A percentile compares a stretch with the other conserved stretches of the same genome.
These are phyloP conservation scores for Ambrosia artemisiifolia DNA, from an alignment of 129 eudicot species.

Conservation along the genomic window DNA sequence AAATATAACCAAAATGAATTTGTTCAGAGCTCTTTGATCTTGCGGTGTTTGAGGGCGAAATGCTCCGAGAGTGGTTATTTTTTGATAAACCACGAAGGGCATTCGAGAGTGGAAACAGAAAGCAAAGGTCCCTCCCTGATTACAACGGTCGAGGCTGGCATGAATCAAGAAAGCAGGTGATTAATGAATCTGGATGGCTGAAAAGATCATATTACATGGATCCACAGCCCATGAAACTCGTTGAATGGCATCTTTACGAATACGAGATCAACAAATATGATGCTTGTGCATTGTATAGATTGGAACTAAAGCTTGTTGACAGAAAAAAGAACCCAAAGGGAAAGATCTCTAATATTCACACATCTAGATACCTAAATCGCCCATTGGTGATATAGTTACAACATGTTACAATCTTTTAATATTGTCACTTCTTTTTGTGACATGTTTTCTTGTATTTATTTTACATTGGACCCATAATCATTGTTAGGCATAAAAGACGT, in stretches of 20 bases:
- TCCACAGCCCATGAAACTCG: constrained; percentile 77
- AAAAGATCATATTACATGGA: constrained; percentile 98
- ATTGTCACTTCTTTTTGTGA: constrained; percentile 6
- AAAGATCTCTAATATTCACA: constrained; percentile 27
- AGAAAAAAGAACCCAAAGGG: constrained; percentile 74
- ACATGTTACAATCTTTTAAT: neutral
- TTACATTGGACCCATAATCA: constrained; percentile 11
- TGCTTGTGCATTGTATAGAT: constrained; percentile 73
- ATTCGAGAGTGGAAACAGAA: constrained; percentile 88
- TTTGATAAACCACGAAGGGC: constrained; percentile 96
- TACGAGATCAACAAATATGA: constrained; percentile 81
- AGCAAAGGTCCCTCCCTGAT: constrained; percentile 92
- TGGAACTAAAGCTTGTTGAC: constrained; percentile 77
- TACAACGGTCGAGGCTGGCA: constrained; percentile 95
- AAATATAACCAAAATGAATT: neutral
- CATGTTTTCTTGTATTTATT: constrained; percentile 7
- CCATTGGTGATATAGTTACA: constrained; percentile 11
- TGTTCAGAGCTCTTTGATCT: constrained; percentile 83
- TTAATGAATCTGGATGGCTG: constrained; percentile 77
- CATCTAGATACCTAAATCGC: neutral
- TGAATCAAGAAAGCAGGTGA: constrained; percentile 87
- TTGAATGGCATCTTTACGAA: constrained; percentile 91
- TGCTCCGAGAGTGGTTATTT: constrained; percentile 90
- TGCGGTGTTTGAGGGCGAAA: constrained; percentile 76
- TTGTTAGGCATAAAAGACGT: too few relatives aligned